Percentiles rank a stretch among this genome's conserved stretches.
Evolutionary conservation across 1,284 basidiomycete species (phyloP).

Genomic region (Porphyrellus sp.): DNA sequence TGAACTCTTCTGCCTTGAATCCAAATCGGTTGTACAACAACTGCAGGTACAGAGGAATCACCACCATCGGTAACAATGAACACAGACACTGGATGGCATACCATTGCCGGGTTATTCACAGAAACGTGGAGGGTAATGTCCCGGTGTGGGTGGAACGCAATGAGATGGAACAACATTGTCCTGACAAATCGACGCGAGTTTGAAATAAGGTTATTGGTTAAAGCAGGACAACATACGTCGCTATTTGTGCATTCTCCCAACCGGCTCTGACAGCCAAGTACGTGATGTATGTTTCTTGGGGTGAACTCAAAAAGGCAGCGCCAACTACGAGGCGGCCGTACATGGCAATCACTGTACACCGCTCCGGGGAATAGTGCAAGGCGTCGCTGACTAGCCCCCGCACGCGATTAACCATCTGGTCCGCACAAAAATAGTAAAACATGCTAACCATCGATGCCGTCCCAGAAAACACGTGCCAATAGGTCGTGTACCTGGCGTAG

Average conservation of each 20-base stretch:
- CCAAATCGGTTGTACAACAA: conserved; percentile 78
- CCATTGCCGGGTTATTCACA: conserved; percentile 76
- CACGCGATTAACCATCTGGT: background rate
- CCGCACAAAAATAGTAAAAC: too few species aligned
- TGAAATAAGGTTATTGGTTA: background rate
- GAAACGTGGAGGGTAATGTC: conserved; percentile 80
- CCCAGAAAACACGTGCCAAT: conserved; percentile 64
- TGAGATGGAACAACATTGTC: conserved; percentile 72
- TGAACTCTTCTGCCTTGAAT: conserved; percentile 80
- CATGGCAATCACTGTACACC: conserved; percentile 65
- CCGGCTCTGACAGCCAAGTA: conserved; percentile 71
- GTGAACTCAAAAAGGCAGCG: conserved; percentile 72
- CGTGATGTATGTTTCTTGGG: conserved; percentile 74
- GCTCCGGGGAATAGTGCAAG: conserved; percentile 61
- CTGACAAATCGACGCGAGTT: conserved; percentile 35
- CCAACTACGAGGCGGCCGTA: conserved; percentile 72
- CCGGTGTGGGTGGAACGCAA: conserved; percentile 62
- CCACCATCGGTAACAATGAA: background rate
- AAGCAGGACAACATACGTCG: conserved; percentile 48
- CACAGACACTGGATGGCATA: conserved; percentile 27
- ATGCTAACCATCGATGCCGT: conserved; percentile 62
- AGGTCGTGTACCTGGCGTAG: conserved; percentile 68
- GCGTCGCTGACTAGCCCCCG: conserved; percentile 59
- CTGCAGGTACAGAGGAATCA: conserved; percentile 35
- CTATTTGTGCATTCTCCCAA: conserved; percentile 74